These are phyloP conservation scores for Xerocomus cyaneibrunnescens DNA, from an alignment of 1,284 basidiomycete genomes.

Conservation along the genomic window DNA sequence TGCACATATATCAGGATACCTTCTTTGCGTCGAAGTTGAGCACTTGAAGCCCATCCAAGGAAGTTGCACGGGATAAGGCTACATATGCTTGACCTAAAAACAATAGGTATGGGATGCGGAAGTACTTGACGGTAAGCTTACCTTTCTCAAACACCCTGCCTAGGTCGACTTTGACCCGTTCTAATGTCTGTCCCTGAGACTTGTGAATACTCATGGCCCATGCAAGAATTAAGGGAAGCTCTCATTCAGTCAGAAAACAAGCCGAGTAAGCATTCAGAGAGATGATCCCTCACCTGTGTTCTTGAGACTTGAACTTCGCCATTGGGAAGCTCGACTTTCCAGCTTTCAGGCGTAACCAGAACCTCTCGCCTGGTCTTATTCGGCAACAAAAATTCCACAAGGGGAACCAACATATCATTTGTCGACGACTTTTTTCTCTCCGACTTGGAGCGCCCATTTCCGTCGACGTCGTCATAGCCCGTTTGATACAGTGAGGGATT, in stretches of 20 bases:
- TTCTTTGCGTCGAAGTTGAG: slow-evolving; percentile 81
- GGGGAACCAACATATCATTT: slow-evolving; percentile 54
- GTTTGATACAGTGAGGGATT: slow-evolving; percentile 31
- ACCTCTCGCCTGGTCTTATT: slow-evolving; percentile 55
- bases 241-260: not conserved
- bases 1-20: slow-evolving; percentile 37
- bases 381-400: slow-evolving; percentile 76
- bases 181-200: slow-evolving; percentile 87
- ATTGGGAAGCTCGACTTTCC: slow-evolving; percentile 83
- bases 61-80: slow-evolving; percentile 92
- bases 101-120: slow-evolving; percentile 3
- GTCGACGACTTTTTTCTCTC: slow-evolving; percentile 27
- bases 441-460: slow-evolving; percentile 33
- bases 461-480: slow-evolving; percentile 32
- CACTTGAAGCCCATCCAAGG: slow-evolving; percentile 88
- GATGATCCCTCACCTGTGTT: slow-evolving; percentile 52
- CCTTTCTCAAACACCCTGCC: slow-evolving; percentile 89
- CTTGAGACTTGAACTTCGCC: slow-evolving; percentile 79
- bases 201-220: slow-evolving; percentile 98
- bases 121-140: slow-evolving; percentile 24
- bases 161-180: slow-evolving; percentile 82
- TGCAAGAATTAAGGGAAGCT: slow-evolving; percentile 81
- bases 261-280: not conserved
- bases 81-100: slow-evolving; percentile 86
- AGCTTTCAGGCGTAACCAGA: slow-evolving; percentile 71